phyloP scores from a whole-genome alignment of 345 rosid species.

The Xanthoceras sorbifolium region DNA sequence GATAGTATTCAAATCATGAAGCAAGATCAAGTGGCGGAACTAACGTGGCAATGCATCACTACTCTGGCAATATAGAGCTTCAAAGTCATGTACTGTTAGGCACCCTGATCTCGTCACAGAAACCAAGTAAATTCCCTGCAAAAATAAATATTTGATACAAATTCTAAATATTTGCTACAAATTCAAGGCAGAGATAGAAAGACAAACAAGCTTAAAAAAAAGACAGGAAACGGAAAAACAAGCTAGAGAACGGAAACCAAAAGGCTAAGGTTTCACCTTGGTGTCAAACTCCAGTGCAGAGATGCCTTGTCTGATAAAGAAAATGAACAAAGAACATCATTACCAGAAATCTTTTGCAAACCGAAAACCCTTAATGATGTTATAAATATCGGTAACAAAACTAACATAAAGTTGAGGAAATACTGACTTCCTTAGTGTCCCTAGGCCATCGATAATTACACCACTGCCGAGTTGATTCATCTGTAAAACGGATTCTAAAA shows the following conservation, averaged over 20 bases:
- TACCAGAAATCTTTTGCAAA: constrained; percentile 4
- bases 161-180: not conserved
- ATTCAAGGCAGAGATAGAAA: not conserved
- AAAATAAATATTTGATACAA: constrained; percentile 1
- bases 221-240: not conserved
- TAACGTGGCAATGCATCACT: constrained; percentile 37
- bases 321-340: not conserved
- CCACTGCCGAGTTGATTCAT: constrained; percentile 13
- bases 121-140: constrained; percentile 82
- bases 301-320: constrained; percentile 59
- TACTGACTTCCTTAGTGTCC: constrained; percentile 30
- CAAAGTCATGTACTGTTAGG: constrained; percentile 87
- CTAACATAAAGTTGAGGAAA: not conserved
- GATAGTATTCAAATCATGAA: not conserved
- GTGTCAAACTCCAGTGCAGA: constrained; percentile 75
- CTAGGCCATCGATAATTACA: not conserved
- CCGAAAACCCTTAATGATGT: not conserved
- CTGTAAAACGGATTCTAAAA: constrained; percentile 35
- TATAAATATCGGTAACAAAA: not conserved
- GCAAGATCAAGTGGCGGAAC: constrained; percentile 22
- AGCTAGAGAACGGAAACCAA: not conserved
- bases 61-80: constrained; percentile 65
- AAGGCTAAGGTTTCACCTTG: constrained; percentile 46
- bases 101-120: constrained; percentile 84
- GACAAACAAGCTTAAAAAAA: not conserved